A percentile compares a stretch with the other conserved stretches of the same genome.
Evolutionary conservation across 208 protist species (phyloP).

Genomic region (Perkinsela sp.): DNA sequence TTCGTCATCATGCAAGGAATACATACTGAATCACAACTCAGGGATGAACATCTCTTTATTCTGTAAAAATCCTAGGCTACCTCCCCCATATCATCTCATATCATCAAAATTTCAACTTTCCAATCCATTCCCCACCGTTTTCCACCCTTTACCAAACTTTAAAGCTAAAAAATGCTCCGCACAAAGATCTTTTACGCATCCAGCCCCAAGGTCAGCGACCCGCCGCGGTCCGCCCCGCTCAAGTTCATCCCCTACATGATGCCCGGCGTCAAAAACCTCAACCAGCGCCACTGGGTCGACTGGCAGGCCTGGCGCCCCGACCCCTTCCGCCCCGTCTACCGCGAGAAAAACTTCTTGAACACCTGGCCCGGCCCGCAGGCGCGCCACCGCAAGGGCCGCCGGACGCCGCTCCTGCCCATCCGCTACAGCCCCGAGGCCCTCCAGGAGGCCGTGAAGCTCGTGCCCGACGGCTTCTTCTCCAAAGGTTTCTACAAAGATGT

Average conservation of each 20-base stretch:
- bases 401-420: conserved; percentile 23
- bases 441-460: conserved; percentile 24
- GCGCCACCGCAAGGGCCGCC: conserved; percentile 11
- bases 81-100: too few species aligned
- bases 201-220: conserved; percentile 37
- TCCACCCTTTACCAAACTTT: too few species aligned
- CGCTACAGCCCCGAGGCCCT: conserved; percentile 38
- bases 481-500: conserved; percentile 19
- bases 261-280: conserved; percentile 14
- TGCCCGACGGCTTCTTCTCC: conserved; percentile 30
- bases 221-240: conserved; percentile 52
- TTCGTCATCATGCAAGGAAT: too few species aligned
- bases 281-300: conserved; percentile 47
- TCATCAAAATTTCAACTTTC: too few species aligned
- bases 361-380: neutral
- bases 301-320: conserved; percentile 9
- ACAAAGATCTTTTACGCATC: conserved; percentile 15
- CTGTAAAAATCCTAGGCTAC: too few species aligned
- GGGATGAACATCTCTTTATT: too few species aligned
- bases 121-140: too few species aligned
- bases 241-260: conserved; percentile 64
- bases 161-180: too few species aligned
- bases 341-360: conserved; percentile 35
- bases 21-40: too few species aligned
- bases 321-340: conserved; percentile 26